phyloP scores from a whole-genome alignment of 148 eudicot species.

The Nyssa sinensis region DNA sequence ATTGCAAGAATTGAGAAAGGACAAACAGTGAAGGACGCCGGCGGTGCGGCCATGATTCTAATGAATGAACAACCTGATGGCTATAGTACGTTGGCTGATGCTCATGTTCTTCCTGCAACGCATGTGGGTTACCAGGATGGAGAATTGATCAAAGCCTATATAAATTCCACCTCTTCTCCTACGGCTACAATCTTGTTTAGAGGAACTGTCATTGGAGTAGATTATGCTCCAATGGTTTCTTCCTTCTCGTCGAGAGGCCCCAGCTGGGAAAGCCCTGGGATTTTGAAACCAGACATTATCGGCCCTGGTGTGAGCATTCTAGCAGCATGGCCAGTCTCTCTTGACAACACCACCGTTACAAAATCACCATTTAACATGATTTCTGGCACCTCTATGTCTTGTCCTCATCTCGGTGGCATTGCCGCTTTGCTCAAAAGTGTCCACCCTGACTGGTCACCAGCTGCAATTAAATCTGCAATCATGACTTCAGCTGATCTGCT shows the following conservation, averaged over 20 bases:
- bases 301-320: constrained; percentile 44
- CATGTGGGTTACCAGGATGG: constrained; percentile 28
- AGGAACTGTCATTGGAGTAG: constrained; percentile 37
- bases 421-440: constrained; percentile 39
- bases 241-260: constrained; percentile 44
- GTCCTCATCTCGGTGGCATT: constrained; percentile 44
- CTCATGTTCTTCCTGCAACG: constrained; percentile 33
- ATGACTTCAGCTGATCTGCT: constrained; percentile 35
- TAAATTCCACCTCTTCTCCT: constrained; percentile 26
- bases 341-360: constrained; percentile 21
- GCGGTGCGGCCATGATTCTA: constrained; percentile 42
- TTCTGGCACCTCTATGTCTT: constrained; percentile 44
- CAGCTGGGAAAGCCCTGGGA: constrained; percentile 25
- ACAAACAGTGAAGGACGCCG: constrained; percentile 23
- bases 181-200: constrained; percentile 25
- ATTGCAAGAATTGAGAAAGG: constrained; percentile 19
- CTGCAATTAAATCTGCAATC: constrained; percentile 44
- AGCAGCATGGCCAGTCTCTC: constrained; percentile 33
- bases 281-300: constrained; percentile 39
- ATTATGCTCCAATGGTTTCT: constrained; percentile 29
- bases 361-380: constrained; percentile 27
- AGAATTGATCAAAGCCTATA: constrained; percentile 22
- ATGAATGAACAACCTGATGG: constrained; percentile 15
- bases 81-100: constrained; percentile 15
- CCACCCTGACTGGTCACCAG: constrained; percentile 47